Evolutionary conservation across 441 rosid genomes (phyloP).

Genomic region (Populus tomentosa): DNA sequence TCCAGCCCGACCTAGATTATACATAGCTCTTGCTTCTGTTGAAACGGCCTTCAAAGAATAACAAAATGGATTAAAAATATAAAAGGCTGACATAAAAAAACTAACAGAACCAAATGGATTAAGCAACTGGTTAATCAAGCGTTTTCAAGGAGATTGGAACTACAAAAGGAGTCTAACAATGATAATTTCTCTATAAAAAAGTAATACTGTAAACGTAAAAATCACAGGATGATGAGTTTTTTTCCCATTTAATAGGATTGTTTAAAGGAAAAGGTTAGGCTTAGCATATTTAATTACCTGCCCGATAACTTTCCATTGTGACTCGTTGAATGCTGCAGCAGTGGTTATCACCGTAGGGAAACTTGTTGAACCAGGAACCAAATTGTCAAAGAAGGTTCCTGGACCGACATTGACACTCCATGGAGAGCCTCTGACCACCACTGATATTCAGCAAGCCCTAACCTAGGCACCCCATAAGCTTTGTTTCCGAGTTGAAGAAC

Average conservation of each 20-base stretch:
- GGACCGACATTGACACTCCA: constrained; percentile 49
- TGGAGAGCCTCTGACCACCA: constrained; percentile 85
- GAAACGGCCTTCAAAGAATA: constrained; percentile 46
- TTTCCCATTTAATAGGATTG: neutral
- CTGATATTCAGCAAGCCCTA: constrained; percentile 48
- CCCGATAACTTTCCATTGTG: constrained; percentile 34
- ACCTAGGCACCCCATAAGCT: constrained; percentile 37
- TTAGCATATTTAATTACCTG: constrained; percentile 10
- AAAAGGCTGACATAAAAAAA: neutral
- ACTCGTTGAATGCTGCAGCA: constrained; percentile 58
- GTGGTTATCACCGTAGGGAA: constrained; percentile 60
- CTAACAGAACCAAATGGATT: neutral
- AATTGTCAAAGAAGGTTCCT: constrained; percentile 31
- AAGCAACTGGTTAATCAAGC: neutral
- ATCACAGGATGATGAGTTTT: too few species aligned
- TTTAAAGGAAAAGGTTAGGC: neutral
- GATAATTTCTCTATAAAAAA: neutral
- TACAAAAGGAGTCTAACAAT: neutral
- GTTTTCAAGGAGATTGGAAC: neutral
- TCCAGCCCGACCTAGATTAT: constrained; percentile 38
- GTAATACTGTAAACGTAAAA: neutral
- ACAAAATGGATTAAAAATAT: neutral
- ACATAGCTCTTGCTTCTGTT: constrained; percentile 59
- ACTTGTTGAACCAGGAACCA: constrained; percentile 60
- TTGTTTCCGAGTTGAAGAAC: constrained; percentile 39